Evolutionary conservation across 768 basidiomycete species (phyloP).

Genomic region (Mycena albidolilacea): DNA sequence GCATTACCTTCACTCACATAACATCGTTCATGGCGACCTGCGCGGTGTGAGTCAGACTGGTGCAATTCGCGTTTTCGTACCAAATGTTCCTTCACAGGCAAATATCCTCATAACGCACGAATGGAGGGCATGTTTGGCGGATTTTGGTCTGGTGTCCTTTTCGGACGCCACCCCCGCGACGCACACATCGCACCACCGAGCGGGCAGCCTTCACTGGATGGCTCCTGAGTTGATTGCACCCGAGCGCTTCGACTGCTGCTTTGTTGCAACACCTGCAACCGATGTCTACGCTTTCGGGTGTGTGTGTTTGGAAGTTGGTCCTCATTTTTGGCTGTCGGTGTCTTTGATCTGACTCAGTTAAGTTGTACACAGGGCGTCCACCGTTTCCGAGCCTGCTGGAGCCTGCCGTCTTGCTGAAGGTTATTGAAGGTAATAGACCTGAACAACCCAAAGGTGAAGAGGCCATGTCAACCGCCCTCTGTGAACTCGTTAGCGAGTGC

Average conservation of each 20-base stretch:
- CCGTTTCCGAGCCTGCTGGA: background rate
- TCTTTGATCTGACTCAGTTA: background rate
- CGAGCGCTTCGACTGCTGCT: background rate
- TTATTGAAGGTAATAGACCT: background rate
- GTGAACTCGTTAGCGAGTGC: background rate
- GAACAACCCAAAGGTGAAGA: background rate
- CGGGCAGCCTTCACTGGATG: background rate
- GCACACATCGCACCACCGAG: background rate
- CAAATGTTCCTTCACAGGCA: background rate
- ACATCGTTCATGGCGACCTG: background rate
- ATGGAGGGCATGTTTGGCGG: constrained; percentile 1
- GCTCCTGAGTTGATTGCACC: background rate
- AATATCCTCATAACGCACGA: background rate
- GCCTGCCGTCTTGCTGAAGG: background rate
- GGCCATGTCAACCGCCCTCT: background rate
- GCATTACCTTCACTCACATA: background rate
- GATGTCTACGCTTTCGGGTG: background rate
- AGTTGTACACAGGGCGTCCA: background rate
- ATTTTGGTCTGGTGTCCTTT: background rate
- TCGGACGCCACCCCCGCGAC: background rate
- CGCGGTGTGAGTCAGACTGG: background rate
- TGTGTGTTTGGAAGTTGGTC: background rate
- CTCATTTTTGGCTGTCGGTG: background rate
- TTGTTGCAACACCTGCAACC: background rate
- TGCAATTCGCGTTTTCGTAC: background rate